A percentile compares a stretch with the other conserved stretches of the same genome.
These are phyloP conservation scores for Kwoniella dendrophila DNA, from an alignment of 768 basidiomycete genomes.

Conservation along the genomic window DNA sequence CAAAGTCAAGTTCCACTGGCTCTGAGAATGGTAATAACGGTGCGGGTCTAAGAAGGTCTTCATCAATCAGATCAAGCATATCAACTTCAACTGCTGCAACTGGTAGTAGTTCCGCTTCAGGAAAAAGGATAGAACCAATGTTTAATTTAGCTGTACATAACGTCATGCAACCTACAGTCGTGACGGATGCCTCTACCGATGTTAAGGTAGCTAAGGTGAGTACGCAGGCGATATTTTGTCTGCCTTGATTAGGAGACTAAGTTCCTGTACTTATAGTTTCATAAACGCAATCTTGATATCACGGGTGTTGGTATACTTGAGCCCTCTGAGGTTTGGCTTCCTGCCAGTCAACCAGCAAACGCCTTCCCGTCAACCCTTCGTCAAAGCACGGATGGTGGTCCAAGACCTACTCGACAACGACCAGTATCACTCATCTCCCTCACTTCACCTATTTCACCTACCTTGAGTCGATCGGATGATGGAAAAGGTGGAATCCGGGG, in stretches of 20 bases:
- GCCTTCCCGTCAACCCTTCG: slow-evolving; percentile 13
- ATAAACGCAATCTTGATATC: slow-evolving; percentile 50
- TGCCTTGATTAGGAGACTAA: not conserved
- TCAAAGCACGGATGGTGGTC: slow-evolving; percentile 20
- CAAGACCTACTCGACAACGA: slow-evolving; percentile 3
- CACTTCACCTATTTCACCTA: slow-evolving; percentile 39
- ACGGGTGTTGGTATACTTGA: slow-evolving; percentile 50
- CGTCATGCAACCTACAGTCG: slow-evolving; percentile 52
- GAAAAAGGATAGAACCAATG: slow-evolving; percentile 51
- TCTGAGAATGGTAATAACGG: slow-evolving; percentile 6
- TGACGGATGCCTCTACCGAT: slow-evolving; percentile 55
- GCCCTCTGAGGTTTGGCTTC: slow-evolving; percentile 48
- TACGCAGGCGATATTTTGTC: slow-evolving; percentile 8
- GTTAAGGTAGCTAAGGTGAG: slow-evolving; percentile 58
- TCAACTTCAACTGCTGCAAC: slow-evolving; percentile 21
- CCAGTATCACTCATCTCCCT: slow-evolving; percentile 40
- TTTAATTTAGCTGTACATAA: slow-evolving; percentile 55
- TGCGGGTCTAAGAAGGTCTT: slow-evolving; percentile 13
- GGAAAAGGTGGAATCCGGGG: slow-evolving; percentile 20
- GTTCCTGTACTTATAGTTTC: slow-evolving; percentile 36
- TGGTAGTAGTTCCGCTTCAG: slow-evolving; percentile 26
- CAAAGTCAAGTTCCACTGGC: slow-evolving; percentile 8
- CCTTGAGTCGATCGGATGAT: slow-evolving; percentile 29
- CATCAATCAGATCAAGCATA: slow-evolving; percentile 29
- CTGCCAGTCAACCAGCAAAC: not conserved